Evolutionary conservation across 2,329 filamentous ascomycete species (phyloP).

Genomic region (Xylaria polymorpha): DNA sequence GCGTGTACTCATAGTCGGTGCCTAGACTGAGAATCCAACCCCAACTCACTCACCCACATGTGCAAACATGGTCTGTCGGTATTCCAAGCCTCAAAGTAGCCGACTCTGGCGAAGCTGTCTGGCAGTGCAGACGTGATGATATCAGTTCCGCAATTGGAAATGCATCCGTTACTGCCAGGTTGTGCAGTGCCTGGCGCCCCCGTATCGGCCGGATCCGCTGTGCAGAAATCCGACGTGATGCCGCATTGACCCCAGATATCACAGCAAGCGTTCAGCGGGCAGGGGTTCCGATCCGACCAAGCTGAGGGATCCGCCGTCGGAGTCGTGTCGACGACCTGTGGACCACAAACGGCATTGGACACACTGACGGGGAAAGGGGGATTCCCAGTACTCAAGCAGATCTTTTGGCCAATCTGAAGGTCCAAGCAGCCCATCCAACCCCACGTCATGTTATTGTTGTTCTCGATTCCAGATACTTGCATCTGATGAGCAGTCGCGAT

Average conservation of each 20-base stretch:
- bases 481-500: slow-evolving; percentile 46
- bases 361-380: slow-evolving; percentile 40
- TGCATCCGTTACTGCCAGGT: background rate
- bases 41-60: background rate
- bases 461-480: slow-evolving; percentile 29
- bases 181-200: background rate
- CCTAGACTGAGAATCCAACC: too few relatives aligned
- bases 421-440: slow-evolving; percentile 34
- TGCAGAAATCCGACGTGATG: slow-evolving; percentile 47
- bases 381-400: slow-evolving; percentile 42
- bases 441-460: slow-evolving; percentile 36
- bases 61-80: background rate
- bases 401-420: slow-evolving; percentile 34
- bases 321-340: slow-evolving; percentile 55
- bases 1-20: too few relatives aligned
- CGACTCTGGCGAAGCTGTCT: background rate
- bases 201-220: background rate
- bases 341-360: slow-evolving; percentile 55
- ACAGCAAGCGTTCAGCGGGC: slow-evolving; percentile 58
- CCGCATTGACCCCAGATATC: slow-evolving; percentile 50
- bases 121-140: background rate
- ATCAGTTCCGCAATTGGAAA: background rate
- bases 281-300: slow-evolving; percentile 56
- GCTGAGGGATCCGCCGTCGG: slow-evolving; percentile 41
- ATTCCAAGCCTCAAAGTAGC: slow-evolving; percentile 12